Base-by-base conservation (phyloP, 768 basidiomycete species). In the Gelatoporia subvermispora region DNA sequence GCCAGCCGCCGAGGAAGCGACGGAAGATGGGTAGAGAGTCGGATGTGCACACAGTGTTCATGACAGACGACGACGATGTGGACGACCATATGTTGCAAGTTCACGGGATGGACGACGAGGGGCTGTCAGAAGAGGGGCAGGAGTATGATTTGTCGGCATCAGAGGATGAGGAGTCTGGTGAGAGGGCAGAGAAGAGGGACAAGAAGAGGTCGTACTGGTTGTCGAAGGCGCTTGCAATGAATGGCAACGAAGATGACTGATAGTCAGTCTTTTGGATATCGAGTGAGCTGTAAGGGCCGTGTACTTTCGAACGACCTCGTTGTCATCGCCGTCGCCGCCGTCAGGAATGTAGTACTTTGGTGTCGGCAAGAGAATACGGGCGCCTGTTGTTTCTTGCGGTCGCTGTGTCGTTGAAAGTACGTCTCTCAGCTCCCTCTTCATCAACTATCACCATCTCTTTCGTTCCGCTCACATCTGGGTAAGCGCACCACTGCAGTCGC, bases 41-140 rank as follows among this genome's bases (percentile, higher is more conserved):
- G 43, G 66, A 68, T 47, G 69, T 73, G 60, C 53, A 72, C 53
- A 69, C 74, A 2, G 71, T 76, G 8, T 82, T 76, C 61, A 78
- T 76, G 47, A 73, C 75, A 2, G 75, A 77, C 43, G 75, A 73
- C n/a, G 69, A 70, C 4, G 75, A 76, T 34, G 78, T 72, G 9
- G 65, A 60, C 43, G 48, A 51, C 13, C 16, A 53, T 20, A 37
- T 50, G n/a, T 38, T 53, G 28, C 54, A 50, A 24, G 42, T 48
- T 2, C 36, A 43, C 4, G n/a, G n/a, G n/a, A n/a, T 38, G 48
- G 40, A 53, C 20, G 60, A 57, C 35, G 59, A 63, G 36, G 65
- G 64, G 24, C 60, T 58, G 40, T 45, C 53, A 23, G 68, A 67
- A 49, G 59, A 65, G 53, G 54, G 58, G 43, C 59, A 57, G 31